phyloP scores from a whole-genome alignment of 805 yeast species.

The Myxozyma geophila region DNA sequence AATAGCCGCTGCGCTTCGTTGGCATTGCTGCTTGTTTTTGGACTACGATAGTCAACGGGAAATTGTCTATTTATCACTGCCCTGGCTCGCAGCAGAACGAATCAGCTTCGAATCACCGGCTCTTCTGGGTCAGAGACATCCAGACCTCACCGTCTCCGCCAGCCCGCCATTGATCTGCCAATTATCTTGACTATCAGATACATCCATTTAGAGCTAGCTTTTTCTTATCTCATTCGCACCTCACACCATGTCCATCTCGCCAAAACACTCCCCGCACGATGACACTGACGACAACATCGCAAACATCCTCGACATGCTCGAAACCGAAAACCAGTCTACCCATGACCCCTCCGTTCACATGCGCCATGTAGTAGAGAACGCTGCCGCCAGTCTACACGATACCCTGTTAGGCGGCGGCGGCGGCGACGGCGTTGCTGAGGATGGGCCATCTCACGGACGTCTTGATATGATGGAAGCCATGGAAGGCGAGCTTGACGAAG shows the following conservation, averaged over 20 bases:
- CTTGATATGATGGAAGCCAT: conserved; percentile 11
- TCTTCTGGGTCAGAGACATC: no score
- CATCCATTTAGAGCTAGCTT: neutral
- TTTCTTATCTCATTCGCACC: neutral
- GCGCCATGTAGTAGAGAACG: neutral
- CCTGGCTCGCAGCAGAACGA: no score
- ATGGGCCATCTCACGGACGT: conserved; percentile 1
- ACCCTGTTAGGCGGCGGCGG: neutral
- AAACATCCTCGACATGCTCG: conserved; percentile 29
- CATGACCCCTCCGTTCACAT: neutral
- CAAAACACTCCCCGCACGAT: conserved; percentile 20
- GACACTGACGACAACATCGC: conserved; percentile 26
- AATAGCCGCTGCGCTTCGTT: no score
- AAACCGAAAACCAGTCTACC: conserved; percentile 18
- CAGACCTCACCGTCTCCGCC: no score
- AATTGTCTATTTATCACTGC: no score
- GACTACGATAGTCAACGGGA: no score
- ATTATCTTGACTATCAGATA: neutral
- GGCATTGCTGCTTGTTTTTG: no score
- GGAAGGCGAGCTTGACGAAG: conserved; percentile 26
- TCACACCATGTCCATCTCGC: conserved; percentile 27
- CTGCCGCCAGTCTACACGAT: neutral
- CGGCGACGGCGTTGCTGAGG: neutral
- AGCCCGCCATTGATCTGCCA: neutral
- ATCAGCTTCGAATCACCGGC: no score